Conservation (phyloP, 2,329 filamentous ascomycete species). For the Apiospora malaysiana region DNA sequence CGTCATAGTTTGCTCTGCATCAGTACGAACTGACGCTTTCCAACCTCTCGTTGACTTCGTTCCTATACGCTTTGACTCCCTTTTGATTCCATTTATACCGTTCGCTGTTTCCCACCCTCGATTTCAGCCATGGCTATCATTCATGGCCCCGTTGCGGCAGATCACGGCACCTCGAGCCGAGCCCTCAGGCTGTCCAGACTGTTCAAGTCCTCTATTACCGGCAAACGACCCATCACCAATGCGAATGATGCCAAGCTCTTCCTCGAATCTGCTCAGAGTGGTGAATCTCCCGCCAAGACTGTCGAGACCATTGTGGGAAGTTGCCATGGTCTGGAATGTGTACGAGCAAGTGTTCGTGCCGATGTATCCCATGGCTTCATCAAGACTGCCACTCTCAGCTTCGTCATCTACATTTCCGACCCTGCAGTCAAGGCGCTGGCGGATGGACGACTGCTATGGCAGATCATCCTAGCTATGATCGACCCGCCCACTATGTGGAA, state of each 20-base stretch:
- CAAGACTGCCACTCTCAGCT: slow-evolving; percentile 37
- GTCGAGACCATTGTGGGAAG: slow-evolving; percentile 38
- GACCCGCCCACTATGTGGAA: slow-evolving; percentile 63
- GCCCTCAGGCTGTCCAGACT: background rate
- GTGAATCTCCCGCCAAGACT: slow-evolving; percentile 31
- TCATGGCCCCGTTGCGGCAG: background rate
- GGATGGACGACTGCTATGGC: slow-evolving; percentile 54
- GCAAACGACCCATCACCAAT: slow-evolving; percentile 31
- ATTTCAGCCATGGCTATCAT: background rate
- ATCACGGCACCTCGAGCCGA: background rate
- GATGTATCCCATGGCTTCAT: slow-evolving; percentile 40
- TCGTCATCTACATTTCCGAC: slow-evolving; percentile 47
- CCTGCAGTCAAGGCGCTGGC: slow-evolving; percentile 54
- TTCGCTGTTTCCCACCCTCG: background rate
- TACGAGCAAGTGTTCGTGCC: slow-evolving; percentile 33
- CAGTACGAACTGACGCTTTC: background rate
- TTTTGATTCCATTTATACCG: background rate
- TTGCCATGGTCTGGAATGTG: slow-evolving; percentile 32
- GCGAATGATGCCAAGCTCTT: slow-evolving; percentile 37
- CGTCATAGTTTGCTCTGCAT: background rate
- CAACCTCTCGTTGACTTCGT: background rate
- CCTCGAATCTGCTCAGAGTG: slow-evolving; percentile 35
- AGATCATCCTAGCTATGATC: slow-evolving; percentile 52
- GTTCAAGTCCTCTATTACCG: slow-evolving; percentile 29
- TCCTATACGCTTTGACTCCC: background rate